Evolutionary conservation across 2,329 filamentous ascomycete species (phyloP).

Genomic region (Penicillium freii): DNA sequence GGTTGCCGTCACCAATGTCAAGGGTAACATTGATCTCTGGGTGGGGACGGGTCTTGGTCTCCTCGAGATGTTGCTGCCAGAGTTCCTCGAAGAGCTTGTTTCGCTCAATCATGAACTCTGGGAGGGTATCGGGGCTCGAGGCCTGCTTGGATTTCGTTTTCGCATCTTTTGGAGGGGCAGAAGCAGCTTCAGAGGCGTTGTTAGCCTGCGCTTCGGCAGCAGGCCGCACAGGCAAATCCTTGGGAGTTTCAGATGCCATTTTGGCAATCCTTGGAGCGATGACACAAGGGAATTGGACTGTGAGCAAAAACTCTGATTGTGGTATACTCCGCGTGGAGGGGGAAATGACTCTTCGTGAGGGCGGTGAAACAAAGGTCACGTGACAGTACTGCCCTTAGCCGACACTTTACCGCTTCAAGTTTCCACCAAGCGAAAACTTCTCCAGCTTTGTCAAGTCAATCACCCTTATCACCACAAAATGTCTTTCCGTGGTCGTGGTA

Average conservation of each 20-base stretch:
- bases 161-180: conserved; percentile 36
- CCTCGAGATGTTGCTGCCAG: conserved; percentile 78
- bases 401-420: conserved; percentile 47
- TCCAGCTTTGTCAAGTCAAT: conserved; percentile 28
- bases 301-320: conserved; percentile 15
- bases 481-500: conserved; percentile 62
- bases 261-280: conserved; percentile 15
- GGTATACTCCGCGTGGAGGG: conserved; percentile 16
- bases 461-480: conserved; percentile 46
- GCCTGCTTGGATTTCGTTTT: conserved; percentile 25
- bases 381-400: conserved; percentile 36
- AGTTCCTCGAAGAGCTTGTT: conserved; percentile 85
- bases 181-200: conserved; percentile 21
- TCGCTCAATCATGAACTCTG: conserved; percentile 78
- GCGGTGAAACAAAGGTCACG: conserved; percentile 38
- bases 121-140: conserved; percentile 46
- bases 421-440: conserved; percentile 45
- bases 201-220: conserved; percentile 30
- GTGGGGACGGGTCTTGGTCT: conserved; percentile 57
- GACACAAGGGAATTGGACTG: conserved; percentile 24
- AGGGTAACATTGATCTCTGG: conserved; percentile 51
- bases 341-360: conserved; percentile 25
- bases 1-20: conserved; percentile 43
- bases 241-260: conserved; percentile 38
- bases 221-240: conserved; percentile 39